A percentile compares a stretch with the other conserved stretches of the same genome.
Evolutionary conservation across 768 basidiomycete species (phyloP).

Genomic region (Paxillus involutus): DNA sequence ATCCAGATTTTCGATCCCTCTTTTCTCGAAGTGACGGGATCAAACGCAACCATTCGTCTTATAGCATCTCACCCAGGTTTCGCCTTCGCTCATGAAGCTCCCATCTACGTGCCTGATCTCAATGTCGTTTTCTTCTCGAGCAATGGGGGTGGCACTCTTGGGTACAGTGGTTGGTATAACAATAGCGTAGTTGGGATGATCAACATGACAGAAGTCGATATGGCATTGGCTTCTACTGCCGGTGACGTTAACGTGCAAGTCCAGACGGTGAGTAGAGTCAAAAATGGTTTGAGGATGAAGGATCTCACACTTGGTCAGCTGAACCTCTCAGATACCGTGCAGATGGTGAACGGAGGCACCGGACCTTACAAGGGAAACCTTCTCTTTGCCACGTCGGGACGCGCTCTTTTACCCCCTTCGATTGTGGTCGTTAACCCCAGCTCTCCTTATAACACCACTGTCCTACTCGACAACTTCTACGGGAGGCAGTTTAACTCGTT

Average conservation of each 20-base stretch:
- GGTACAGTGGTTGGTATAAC: conserved; percentile 60
- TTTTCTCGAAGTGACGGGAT: conserved; percentile 63
- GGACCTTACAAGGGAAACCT: conserved; percentile 60
- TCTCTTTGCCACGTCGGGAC: conserved; percentile 64
- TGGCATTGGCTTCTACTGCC: conserved; percentile 37
- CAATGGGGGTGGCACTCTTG: conserved; percentile 65
- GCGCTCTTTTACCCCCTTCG: conserved; percentile 60
- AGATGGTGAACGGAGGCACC: conserved; percentile 73
- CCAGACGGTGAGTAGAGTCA: conserved; percentile 30
- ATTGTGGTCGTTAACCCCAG: conserved; percentile 64
- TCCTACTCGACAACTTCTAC: conserved; percentile 75
- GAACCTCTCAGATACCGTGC: conserved; percentile 53
- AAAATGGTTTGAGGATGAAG: background rate
- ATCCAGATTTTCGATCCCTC: conserved; percentile 54
- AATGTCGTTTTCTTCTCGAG: conserved; percentile 74
- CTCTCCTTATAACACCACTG: conserved; percentile 63
- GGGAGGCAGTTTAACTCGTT: conserved; percentile 82
- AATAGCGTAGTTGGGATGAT: conserved; percentile 67
- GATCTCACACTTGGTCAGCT: conserved; percentile 40
- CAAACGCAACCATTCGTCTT: conserved; percentile 52
- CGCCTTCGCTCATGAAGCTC: conserved; percentile 80
- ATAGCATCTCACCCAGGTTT: conserved; percentile 62
- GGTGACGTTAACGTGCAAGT: conserved; percentile 49
- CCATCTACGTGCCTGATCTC: conserved; percentile 63
- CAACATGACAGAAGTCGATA: conserved; percentile 54